Evolutionary conservation across 805 yeast species (phyloP), one percentile per base, ranked within the genome.

Genomic region (Candida coquimbonensis): DNA sequence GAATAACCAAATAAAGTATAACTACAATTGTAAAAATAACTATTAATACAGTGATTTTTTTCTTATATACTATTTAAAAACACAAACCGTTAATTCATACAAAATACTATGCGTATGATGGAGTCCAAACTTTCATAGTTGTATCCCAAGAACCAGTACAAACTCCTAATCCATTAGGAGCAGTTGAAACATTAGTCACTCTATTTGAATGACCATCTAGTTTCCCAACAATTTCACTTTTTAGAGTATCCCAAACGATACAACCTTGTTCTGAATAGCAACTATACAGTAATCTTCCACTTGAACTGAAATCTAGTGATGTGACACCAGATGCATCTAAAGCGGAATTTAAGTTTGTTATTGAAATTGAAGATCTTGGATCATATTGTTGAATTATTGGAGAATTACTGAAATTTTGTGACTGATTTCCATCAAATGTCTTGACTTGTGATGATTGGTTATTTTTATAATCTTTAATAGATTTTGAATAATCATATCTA

Each of bases 81-180:
- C 7, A 4, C 24, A 21, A 21, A 21, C 24, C 24, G 7, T 21
- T 21, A 21, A 21, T 14, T 13, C 21, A 14, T 37, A 24, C 5
- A 21, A 16, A 17, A 26, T 16, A 21, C 48, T 33, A 56, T 3
- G 55, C 52, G 37, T 53, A 56, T 12, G 58, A 51, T 2, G 75
- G 72, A 0, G 75, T 64, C 89, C 90, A 85, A 2, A 85, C 67
- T 53, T 77, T 78, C 53, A 84, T 73, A 1, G 90, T 79, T 8
- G 80, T 64, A 59, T 87, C 96, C 85, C 95, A 83, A 1, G 91
- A 83, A 1, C 86, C 83, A 2, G 96, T 85, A 46, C 83, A 80
- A 9, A 89, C 72, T 0, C 83, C 89, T 21, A 76, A 59, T 0
- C 96, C 96, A 62, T 87, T 87, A 0, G 81, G 81, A 51, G 89